Percentiles rank a stretch among this genome's conserved stretches.
Conservation (phyloP, 2,329 filamentous ascomycete species). For the Claviceps sorghi region DNA sequence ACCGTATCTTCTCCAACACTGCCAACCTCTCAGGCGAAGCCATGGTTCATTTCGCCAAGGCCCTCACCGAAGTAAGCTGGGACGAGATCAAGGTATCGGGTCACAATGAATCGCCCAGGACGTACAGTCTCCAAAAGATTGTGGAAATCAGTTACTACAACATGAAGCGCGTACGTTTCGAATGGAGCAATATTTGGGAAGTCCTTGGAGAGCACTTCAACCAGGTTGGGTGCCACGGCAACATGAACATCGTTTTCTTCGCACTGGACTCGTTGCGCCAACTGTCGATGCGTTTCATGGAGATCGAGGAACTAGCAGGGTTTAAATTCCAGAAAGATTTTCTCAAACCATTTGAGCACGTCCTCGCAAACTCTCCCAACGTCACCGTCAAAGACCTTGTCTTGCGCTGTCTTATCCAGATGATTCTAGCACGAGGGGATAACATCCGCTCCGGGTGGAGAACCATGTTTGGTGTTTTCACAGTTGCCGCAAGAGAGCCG, state of each 20-base stretch:
- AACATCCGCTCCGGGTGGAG: constrained; percentile 97
- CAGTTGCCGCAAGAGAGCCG: constrained; percentile 80
- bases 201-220: constrained; percentile 98
- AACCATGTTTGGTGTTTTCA: constrained; percentile 99
- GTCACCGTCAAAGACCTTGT: constrained; percentile 96
- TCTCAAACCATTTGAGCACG: constrained; percentile 93
- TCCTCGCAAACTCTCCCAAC: constrained; percentile 83
- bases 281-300: constrained; percentile 96
- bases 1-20: constrained; percentile 93
- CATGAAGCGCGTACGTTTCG: constrained; percentile 95
- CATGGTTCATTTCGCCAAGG: constrained; percentile 87
- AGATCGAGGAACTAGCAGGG: constrained; percentile 90
- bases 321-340: constrained; percentile 99
- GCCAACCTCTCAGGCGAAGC: constrained; percentile 85
- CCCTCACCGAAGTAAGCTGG: constrained; percentile 93
- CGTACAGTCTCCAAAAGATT: constrained; percentile 93
- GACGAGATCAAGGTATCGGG: constrained; percentile 97
- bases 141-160: constrained; percentile 99
- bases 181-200: constrained; percentile 97
- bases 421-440: constrained; percentile 93
- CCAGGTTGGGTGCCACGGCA: constrained; percentile 88
- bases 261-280: constrained; percentile 90
- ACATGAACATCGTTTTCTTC: constrained; percentile 95
- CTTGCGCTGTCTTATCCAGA: constrained; percentile 87
- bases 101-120: constrained; percentile 86